These are phyloP conservation scores for Fusarium newnesense DNA, from an alignment of 2,329 filamentous ascomycete species.

Conservation along the genomic window DNA sequence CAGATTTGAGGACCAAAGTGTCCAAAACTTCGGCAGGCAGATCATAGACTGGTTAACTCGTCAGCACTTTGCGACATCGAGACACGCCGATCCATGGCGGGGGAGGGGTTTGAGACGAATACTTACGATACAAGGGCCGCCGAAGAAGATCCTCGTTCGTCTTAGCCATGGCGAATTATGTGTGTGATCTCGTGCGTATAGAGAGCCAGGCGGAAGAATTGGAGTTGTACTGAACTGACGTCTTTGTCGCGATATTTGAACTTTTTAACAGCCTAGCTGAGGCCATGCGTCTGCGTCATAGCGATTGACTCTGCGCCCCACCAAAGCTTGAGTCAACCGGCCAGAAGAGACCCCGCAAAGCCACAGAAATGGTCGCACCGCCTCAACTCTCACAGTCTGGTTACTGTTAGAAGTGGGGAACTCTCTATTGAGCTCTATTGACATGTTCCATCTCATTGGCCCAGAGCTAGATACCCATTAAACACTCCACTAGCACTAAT, in stretches of 20 bases:
- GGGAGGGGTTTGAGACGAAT: conserved; percentile 11
- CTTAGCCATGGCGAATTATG: conserved; percentile 48
- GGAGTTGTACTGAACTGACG: background rate
- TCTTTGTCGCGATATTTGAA: conserved; percentile 24
- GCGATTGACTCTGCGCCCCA: conserved; percentile 6
- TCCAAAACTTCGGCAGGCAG: conserved; percentile 78
- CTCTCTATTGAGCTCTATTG: background rate
- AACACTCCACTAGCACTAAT: background rate
- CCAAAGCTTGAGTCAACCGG: conserved; percentile 37
- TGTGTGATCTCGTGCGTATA: background rate
- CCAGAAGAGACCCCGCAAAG: conserved; percentile 7
- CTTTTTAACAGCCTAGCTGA: conserved; percentile 13
- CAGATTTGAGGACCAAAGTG: conserved; percentile 65
- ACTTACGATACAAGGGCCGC: conserved; percentile 63
- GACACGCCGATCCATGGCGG: conserved; percentile 16
- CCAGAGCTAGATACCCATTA: background rate
- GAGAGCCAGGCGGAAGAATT: background rate
- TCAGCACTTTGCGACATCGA: conserved; percentile 26
- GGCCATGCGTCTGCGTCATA: conserved; percentile 32
- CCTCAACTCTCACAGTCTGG: background rate
- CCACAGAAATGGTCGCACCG: background rate
- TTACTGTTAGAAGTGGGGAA: background rate
- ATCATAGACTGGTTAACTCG: conserved; percentile 73
- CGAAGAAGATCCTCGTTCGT: conserved; percentile 58
- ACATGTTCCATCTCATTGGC: background rate